A percentile compares a stretch with the other conserved stretches of the same genome.
These are phyloP conservation scores for Erythrobasidium hasegawianum DNA, from an alignment of 1,284 basidiomycete genomes.

Conservation along the genomic window DNA sequence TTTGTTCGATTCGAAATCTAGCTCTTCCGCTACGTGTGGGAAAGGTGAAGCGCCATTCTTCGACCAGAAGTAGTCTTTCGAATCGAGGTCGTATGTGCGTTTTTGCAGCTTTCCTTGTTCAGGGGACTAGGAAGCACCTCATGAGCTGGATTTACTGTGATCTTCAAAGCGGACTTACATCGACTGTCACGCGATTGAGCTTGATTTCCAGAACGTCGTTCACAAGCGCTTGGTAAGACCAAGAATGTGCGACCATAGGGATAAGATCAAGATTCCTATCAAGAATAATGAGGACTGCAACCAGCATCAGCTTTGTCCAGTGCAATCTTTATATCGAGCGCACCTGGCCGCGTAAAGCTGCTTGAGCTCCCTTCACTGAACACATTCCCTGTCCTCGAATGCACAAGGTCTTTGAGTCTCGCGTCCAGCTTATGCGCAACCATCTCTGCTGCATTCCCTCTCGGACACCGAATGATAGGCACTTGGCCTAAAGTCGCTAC, in stretches of 20 bases:
- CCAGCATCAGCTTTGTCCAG: too few relatives aligned
- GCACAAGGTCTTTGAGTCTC: slow-evolving; percentile 86
- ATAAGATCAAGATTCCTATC: slow-evolving; percentile 95
- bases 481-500: slow-evolving; percentile 92
- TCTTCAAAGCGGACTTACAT: slow-evolving; percentile 46
- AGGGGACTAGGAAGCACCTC: slow-evolving; percentile 50
- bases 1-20: slow-evolving; percentile 84
- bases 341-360: slow-evolving; percentile 33
- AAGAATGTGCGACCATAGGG: slow-evolving; percentile 92
- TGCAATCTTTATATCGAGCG: too few relatives aligned
- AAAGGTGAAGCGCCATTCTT: slow-evolving; percentile 95
- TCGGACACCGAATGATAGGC: slow-evolving; percentile 89
- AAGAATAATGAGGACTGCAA: slow-evolving; percentile 80
- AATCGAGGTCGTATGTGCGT: slow-evolving; percentile 90
- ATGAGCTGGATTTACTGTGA: too few relatives aligned
- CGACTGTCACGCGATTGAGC: slow-evolving; percentile 87
- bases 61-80: slow-evolving; percentile 99
- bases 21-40: slow-evolving; percentile 97
- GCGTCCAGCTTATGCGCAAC: slow-evolving; percentile 91
- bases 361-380: slow-evolving; percentile 39
- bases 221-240: slow-evolving; percentile 98
- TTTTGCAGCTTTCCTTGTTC: slow-evolving; percentile 63
- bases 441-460: slow-evolving; percentile 98
- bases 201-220: slow-evolving; percentile 97
- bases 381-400: slow-evolving; percentile 64